Percentiles rank a stretch among this genome's conserved stretches.
These are phyloP conservation scores for Syncephalastrum monosporum DNA, from an alignment of 371 early-diverging fungal genomes.

Conservation along the genomic window DNA sequence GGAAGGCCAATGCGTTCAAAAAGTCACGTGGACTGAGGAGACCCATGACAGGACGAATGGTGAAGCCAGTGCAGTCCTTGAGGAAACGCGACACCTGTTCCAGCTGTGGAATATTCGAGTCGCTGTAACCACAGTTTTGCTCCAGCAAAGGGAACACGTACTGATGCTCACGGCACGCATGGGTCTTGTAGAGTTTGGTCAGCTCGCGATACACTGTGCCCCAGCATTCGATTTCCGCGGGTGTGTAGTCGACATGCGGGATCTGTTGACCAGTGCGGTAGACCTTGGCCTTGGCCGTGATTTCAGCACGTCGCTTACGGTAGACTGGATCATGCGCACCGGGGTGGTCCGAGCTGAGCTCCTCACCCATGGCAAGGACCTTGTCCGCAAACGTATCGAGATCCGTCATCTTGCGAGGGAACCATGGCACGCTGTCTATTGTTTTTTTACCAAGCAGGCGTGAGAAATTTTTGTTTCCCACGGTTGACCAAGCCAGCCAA, in stretches of 20 bases:
- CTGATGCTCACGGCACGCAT: conserved; percentile 92
- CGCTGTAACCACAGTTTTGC: conserved; percentile 90
- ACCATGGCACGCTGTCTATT: conserved; percentile 78
- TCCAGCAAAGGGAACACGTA: conserved; percentile 89
- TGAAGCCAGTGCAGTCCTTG: conserved; percentile 96
- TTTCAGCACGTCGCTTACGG: conserved; percentile 83
- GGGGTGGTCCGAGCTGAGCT: conserved; percentile 88
- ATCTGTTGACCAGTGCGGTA: conserved; percentile 82
- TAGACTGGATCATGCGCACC: conserved; percentile 90
- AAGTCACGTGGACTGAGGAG: conserved; percentile 92
- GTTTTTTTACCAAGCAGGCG: background rate
- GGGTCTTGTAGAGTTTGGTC: conserved; percentile 74
- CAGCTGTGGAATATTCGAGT: conserved; percentile 88
- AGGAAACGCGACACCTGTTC: conserved; percentile 90
- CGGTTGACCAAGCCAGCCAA: background rate
- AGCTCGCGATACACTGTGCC: conserved; percentile 80
- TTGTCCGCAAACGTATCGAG: conserved; percentile 93
- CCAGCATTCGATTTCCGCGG: conserved; percentile 84
- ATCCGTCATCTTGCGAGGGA: conserved; percentile 92
- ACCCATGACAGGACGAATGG: conserved; percentile 95
- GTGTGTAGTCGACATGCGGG: conserved; percentile 86
- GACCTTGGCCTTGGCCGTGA: conserved; percentile 83
- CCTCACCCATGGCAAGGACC: conserved; percentile 92
- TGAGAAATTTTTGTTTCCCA: conserved; percentile 12
- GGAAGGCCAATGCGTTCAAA: conserved; percentile 95